Percentiles rank a stretch among this genome's conserved stretches.
Evolutionary conservation across 2,329 filamentous ascomycete species (phyloP).

Genomic region (Nemania sp.): DNA sequence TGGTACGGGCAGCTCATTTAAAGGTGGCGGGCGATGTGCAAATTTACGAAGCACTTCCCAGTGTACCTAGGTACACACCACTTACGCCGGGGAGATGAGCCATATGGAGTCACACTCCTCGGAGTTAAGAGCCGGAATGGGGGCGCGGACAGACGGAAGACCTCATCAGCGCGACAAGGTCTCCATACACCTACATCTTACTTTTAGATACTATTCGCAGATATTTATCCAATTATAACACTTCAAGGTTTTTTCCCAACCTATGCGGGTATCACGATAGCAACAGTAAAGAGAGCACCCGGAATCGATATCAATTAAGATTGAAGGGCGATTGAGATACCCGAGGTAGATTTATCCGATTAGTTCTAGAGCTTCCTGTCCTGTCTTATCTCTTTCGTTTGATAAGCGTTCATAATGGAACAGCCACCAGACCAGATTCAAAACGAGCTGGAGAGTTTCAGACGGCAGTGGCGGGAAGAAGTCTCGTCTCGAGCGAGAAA

Average conservation of each 20-base stretch:
- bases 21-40: no score
- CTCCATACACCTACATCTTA: no score
- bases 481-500: conserved; percentile 55
- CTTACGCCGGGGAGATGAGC: not conserved
- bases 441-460: conserved; percentile 83
- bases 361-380: not conserved
- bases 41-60: no score
- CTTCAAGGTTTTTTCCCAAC: not conserved
- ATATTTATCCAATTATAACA: no score
- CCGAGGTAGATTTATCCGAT: not conserved
- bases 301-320: not conserved
- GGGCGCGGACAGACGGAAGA: no score
- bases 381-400: not conserved
- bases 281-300: not conserved
- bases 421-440: conserved; percentile 46
- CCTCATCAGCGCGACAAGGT: conserved; percentile 21
- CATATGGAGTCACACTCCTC: not conserved
- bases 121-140: conserved; percentile 18
- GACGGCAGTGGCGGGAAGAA: conserved; percentile 84
- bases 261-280: not conserved
- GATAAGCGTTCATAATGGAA: conserved; percentile 32
- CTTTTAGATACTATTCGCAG: not conserved
- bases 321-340: not conserved
- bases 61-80: no score
- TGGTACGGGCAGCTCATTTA: no score